phyloP scores from a whole-genome alignment of 2,329 filamentous ascomycete genomes.

The Penicillium carneum region DNA sequence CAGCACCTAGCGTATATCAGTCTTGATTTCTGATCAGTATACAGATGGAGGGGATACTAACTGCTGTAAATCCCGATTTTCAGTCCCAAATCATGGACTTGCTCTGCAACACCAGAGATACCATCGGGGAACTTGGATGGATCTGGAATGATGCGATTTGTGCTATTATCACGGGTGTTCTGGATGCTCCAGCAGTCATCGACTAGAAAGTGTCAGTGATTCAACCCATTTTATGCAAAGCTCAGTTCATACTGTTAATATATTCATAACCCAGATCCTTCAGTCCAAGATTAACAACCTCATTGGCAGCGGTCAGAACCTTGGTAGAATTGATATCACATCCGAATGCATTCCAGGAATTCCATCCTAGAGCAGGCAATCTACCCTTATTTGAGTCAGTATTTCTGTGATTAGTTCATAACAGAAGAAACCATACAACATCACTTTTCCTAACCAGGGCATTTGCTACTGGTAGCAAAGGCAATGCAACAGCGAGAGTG shows the following conservation, averaged over 20 bases:
- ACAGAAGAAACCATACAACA: conserved; percentile 34
- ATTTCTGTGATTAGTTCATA: background rate
- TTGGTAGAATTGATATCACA: conserved; percentile 58
- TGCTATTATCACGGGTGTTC: conserved; percentile 52
- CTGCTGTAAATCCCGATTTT: conserved; percentile 71
- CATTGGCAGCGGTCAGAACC: conserved; percentile 56
- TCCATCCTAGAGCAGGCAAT: conserved; percentile 53
- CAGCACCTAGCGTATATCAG: conserved; percentile 37
- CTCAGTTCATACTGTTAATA: conserved; percentile 55
- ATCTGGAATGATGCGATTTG: conserved; percentile 57
- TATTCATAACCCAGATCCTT: conserved; percentile 61
- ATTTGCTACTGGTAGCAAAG: conserved; percentile 28
- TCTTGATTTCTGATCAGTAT: rapidly evolving
- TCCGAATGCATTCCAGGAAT: conserved; percentile 57
- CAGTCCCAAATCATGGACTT: conserved; percentile 64
- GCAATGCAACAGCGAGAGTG: conserved; percentile 26
- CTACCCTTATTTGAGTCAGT: conserved; percentile 31
- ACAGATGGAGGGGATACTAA: conserved; percentile 5
- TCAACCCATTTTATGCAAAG: conserved; percentile 46
- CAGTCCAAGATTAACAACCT: conserved; percentile 56
- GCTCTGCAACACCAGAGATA: conserved; percentile 61
- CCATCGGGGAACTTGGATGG: conserved; percentile 64
- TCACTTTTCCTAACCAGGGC: conserved; percentile 39
- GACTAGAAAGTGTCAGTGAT: conserved; percentile 38
- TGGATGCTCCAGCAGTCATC: conserved; percentile 69